A percentile compares a stretch with the other conserved stretches of the same genome.
phyloP scores from a whole-genome alignment of 1,139 yeast genomes.

The Entelexis paramagnoliae region DNA sequence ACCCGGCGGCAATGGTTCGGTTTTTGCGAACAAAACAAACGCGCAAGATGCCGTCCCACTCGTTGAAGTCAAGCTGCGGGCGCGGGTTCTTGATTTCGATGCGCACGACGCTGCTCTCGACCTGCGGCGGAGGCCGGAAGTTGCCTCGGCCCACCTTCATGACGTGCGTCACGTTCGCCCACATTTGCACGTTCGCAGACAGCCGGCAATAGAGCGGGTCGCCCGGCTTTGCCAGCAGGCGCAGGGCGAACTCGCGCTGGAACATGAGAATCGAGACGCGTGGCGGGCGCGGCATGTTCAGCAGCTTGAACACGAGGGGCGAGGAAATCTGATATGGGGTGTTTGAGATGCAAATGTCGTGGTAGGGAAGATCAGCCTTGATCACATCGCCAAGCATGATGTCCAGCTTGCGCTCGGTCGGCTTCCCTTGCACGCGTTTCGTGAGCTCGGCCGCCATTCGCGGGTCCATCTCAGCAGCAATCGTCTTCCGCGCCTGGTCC shows the following conservation, averaged over 20 bases:
- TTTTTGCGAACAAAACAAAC: slow-evolving; percentile 88
- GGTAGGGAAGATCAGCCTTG: slow-evolving; percentile 89
- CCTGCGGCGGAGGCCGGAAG: slow-evolving; percentile 98
- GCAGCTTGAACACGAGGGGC: slow-evolving; percentile 83
- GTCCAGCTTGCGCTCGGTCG: slow-evolving; percentile 81
- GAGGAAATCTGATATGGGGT: slow-evolving; percentile 97
- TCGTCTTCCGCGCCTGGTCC: slow-evolving; percentile 82
- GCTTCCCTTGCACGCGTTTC: slow-evolving; percentile 94
- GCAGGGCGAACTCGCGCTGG: slow-evolving; percentile 91
- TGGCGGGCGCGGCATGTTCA: slow-evolving; percentile 89
- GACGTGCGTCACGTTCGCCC: slow-evolving; percentile 96
- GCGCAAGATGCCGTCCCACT: slow-evolving; percentile 93
- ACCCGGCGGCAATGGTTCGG: slow-evolving; percentile 86
- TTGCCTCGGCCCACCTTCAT: slow-evolving; percentile 97
- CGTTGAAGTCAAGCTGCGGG: slow-evolving; percentile 83
- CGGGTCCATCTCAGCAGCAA: slow-evolving; percentile 98
- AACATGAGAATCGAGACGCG: slow-evolving; percentile 93
- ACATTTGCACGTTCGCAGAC: slow-evolving; percentile 96
- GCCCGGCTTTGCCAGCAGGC: slow-evolving; percentile 91
- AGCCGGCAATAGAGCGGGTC: slow-evolving; percentile 84
- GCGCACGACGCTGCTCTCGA: slow-evolving; percentile 90
- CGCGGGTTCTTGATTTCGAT: slow-evolving; percentile 86
- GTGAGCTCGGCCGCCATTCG: slow-evolving; percentile 98
- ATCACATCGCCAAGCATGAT: slow-evolving; percentile 90
- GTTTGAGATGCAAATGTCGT: slow-evolving; percentile 90